These are phyloP conservation scores for Aspergillus unguis DNA, from an alignment of 2,329 filamentous ascomycete species.

Conservation along the genomic window DNA sequence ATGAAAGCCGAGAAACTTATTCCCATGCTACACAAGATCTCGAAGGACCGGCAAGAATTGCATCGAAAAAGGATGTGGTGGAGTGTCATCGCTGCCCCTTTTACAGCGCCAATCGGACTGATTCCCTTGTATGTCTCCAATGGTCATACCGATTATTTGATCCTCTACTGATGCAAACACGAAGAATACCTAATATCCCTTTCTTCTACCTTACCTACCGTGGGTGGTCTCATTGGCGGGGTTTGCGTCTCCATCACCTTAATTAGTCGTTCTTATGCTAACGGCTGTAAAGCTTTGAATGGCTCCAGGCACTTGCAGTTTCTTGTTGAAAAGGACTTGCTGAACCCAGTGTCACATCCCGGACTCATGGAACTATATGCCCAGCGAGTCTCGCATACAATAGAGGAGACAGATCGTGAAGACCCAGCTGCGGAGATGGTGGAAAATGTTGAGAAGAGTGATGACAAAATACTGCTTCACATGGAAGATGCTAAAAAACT, in stretches of 20 bases:
- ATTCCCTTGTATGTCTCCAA: constrained; percentile 69
- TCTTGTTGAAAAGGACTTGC: constrained; percentile 69
- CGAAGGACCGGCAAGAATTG: constrained; percentile 73
- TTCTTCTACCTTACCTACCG: constrained; percentile 95
- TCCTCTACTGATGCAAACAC: not conserved
- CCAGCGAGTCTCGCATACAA: constrained; percentile 34
- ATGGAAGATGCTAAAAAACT: constrained; percentile 55
- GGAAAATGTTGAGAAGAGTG: constrained; percentile 37
- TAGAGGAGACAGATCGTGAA: constrained; percentile 26
- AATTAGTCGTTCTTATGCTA: constrained; percentile 17
- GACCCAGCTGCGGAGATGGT: constrained; percentile 30
- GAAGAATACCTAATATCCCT: constrained; percentile 82
- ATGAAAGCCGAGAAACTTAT: constrained; percentile 63
- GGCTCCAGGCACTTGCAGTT: constrained; percentile 84
- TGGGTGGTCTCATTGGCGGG: constrained; percentile 83
- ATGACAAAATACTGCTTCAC: constrained; percentile 46
- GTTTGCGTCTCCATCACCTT: constrained; percentile 33
- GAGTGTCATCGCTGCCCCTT: constrained; percentile 78
- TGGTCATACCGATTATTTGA: not conserved
- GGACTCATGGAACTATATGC: constrained; percentile 73
- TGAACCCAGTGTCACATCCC: constrained; percentile 63
- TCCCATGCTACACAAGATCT: constrained; percentile 65
- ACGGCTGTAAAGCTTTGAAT: constrained; percentile 57
- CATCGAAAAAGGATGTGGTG: constrained; percentile 75
- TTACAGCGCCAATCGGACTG: constrained; percentile 76